phyloP scores from a whole-genome alignment of 1,139 yeast genomes.

The Candida sp. region DNA sequence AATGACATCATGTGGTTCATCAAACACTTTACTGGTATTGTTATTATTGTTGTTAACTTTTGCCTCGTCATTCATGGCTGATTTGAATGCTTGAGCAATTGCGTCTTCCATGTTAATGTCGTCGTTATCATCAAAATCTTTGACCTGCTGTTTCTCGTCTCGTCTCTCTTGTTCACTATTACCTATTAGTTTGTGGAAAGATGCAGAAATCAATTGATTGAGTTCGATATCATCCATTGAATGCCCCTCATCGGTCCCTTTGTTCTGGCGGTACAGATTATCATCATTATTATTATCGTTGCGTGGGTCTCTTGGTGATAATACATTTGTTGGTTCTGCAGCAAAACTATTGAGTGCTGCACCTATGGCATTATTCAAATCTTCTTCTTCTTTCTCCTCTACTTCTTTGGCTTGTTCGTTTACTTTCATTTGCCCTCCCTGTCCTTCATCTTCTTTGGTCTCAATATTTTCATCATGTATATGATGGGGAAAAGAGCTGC shows the following conservation, averaged over 20 bases:
- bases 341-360: slow-evolving; percentile 19
- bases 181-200: slow-evolving; percentile 15
- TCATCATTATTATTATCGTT: slow-evolving; percentile 6
- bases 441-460: neutral
- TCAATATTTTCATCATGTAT: neutral
- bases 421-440: neutral
- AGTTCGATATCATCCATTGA: slow-evolving; percentile 16
- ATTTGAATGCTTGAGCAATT: slow-evolving; percentile 31
- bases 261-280: slow-evolving; percentile 3
- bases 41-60: neutral
- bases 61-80: slow-evolving; percentile 15
- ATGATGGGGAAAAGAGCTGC: no score
- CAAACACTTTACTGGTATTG: neutral
- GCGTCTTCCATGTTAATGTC: slow-evolving; percentile 26
- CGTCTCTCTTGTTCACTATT: neutral
- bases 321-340: neutral
- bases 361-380: slow-evolving; percentile 26
- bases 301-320: neutral
- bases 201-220: slow-evolving; percentile 12
- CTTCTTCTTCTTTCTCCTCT: slow-evolving; percentile 14
- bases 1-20: neutral
- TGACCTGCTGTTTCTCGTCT: slow-evolving; percentile 1
- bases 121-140: slow-evolving; percentile 8
- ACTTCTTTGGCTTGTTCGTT: neutral
- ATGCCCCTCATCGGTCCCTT: slow-evolving; percentile 3